A percentile compares a stretch with the other conserved stretches of the same genome.
These are phyloP conservation scores for Alternaria rosae DNA, from an alignment of 2,329 filamentous ascomycete species.

Conservation along the genomic window DNA sequence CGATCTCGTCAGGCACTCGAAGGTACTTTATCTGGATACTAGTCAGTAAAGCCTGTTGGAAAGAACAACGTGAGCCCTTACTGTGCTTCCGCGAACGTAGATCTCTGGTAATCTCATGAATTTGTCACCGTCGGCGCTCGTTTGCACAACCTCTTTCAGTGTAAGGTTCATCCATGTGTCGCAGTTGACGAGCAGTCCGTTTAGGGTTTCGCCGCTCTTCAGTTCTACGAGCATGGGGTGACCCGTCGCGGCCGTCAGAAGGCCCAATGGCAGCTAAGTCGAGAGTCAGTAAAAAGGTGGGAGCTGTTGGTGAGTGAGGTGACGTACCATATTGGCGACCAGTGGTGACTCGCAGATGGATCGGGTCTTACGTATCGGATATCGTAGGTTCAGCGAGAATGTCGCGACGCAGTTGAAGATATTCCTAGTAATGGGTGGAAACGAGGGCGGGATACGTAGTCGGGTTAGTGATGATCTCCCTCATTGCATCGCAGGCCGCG, in stretches of 20 bases:
- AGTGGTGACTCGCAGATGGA: neutral
- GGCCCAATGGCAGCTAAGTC: constrained; percentile 70
- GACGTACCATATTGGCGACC: constrained; percentile 35
- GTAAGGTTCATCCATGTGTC: constrained; percentile 99
- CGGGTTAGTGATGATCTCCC: neutral
- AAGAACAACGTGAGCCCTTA: constrained; percentile 56
- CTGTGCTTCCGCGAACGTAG: constrained; percentile 97
- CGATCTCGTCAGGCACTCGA: constrained; percentile 93
- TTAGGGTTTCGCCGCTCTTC: constrained; percentile 96
- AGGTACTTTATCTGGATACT: constrained; percentile 89
- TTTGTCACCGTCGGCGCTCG: constrained; percentile 91
- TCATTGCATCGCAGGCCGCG: constrained; percentile 7
- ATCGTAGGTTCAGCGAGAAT: neutral
- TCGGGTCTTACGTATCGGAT: no score
- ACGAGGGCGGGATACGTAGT: neutral
- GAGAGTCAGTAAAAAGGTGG: constrained; percentile 15
- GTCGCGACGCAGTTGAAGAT: neutral
- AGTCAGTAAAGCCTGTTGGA: neutral
- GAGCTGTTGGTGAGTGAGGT: constrained; percentile 2
- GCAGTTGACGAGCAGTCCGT: constrained; percentile 94
- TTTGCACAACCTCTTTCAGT: constrained; percentile 95
- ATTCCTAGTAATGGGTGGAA: neutral
- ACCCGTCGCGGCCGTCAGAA: constrained; percentile 94
- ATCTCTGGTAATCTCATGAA: constrained; percentile 92
- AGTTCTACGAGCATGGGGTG: constrained; percentile 98